Evolutionary conservation across 1,284 basidiomycete species (phyloP), one percentile per base, ranked within the genome.

Genomic region (Trichosporon coremiiforme): DNA sequence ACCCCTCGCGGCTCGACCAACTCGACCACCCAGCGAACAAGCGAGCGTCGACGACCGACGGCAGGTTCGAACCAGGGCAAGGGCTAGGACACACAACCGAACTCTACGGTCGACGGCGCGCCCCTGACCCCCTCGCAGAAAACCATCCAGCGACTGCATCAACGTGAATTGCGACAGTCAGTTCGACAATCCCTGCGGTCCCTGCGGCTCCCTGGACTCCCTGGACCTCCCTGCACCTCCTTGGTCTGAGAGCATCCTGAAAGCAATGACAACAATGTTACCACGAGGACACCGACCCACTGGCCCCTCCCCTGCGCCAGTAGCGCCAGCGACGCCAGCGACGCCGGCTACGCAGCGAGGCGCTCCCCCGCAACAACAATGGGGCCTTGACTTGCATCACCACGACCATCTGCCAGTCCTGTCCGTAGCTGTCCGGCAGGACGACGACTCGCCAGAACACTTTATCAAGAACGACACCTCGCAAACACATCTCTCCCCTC

Each of bases 141-240:
- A 45, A 15, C 41, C 41, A 45, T 45, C 41, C 41, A 45, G 41
- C 41, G 17, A n/a, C 41, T 38, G 36, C 36, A 38, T 38, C 36
- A 2, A 38, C 36, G 36, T 17, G 15, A 45, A 45, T 45, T 53
- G 47, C 47, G 47, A 22, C 47, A 53, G 20, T 53, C 47, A 53
- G 20, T 53, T n/a, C 47, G 47, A 53, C 47, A 53, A 53, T 53
- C 47, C 47, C 20, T 53, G 20, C 20, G 6, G 15, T n/a, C n/a
- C n/a, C n/a, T n/a, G n/a, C n/a, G n/a, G n/a, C n/a, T 22, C 47
- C 47, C 47, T 53, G 47, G 9, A 47, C 15, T 53, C 47, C 47
- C 47, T 53, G 47, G 20, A 47, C 33, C n/a, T 33, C 29, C 57
- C 57, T 60, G 57, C n/a, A n/a, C n/a, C n/a, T n/a, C n/a, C n/a